These are phyloP conservation scores for Xylaria sp. DNA, from an alignment of 2,329 filamentous ascomycete genomes.

Conservation along the genomic window DNA sequence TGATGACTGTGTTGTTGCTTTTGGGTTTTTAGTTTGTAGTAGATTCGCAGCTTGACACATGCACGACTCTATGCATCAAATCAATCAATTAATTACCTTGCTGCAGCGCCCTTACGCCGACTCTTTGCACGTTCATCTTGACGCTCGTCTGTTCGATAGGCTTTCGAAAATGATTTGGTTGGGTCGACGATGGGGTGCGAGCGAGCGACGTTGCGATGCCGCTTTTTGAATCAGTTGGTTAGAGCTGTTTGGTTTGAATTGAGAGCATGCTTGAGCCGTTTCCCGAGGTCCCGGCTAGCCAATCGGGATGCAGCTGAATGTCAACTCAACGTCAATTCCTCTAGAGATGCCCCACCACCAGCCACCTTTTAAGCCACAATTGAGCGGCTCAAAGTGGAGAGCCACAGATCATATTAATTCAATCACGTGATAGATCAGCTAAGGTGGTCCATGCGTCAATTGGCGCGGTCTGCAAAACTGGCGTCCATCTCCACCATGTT, in stretches of 20 bases:
- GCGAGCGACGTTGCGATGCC: slow-evolving; percentile 1
- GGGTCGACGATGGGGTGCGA: background rate
- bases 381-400: background rate
- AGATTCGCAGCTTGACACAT: background rate
- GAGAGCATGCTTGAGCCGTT: slow-evolving; percentile 18
- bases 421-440: slow-evolving; percentile 33
- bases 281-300: slow-evolving; percentile 41
- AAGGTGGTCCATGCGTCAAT: slow-evolving; percentile 40
- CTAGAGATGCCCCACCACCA: background rate
- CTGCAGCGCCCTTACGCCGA: slow-evolving; percentile 68
- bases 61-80: background rate
- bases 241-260: slow-evolving; percentile 14
- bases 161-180: background rate
- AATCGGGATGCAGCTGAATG: slow-evolving; percentile 41
- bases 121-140: slow-evolving; percentile 67
- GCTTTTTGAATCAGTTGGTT: background rate
- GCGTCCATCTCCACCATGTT: slow-evolving; percentile 2
- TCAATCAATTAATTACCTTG: slow-evolving; percentile 57
- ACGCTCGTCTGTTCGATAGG: background rate
- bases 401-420: too few relatives aligned
- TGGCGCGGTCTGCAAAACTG: slow-evolving; percentile 24
- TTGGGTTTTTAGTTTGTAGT: background rate
- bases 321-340: slow-evolving; percentile 25
- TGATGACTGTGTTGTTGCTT: background rate
- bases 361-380: background rate